These are phyloP conservation scores for Wallacemonas rigidus DNA, from an alignment of 208 protist species.

Conservation along the genomic window DNA sequence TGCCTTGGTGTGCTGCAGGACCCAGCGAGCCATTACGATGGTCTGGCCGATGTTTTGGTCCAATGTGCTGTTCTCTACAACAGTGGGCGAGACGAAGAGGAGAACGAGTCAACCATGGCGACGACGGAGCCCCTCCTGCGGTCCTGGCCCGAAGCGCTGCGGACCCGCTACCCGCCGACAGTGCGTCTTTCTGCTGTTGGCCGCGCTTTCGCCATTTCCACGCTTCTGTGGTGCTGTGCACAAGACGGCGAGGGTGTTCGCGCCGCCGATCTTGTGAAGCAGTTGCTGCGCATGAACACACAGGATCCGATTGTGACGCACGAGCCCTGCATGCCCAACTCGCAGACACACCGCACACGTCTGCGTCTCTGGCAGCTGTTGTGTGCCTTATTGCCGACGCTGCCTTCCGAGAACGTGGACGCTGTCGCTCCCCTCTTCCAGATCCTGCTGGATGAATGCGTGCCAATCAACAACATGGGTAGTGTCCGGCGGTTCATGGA, in stretches of 20 bases:
- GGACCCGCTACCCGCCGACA: constrained; percentile 68
- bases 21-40: constrained; percentile 17
- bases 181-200: constrained; percentile 72
- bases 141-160: constrained; percentile 56
- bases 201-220: constrained; percentile 65
- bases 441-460: constrained; percentile 41
- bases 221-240: constrained; percentile 68
- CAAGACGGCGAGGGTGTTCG: constrained; percentile 19
- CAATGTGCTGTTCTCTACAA: constrained; percentile 75
- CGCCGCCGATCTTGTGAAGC: constrained; percentile 39
- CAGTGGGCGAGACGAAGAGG: constrained; percentile 74
- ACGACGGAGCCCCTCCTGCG: constrained; percentile 71
- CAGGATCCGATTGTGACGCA: constrained; percentile 52
- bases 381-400: constrained; percentile 62
- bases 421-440: constrained; percentile 44
- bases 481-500: constrained; percentile 91
- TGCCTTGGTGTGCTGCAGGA: constrained; percentile 58
- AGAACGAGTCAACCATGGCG: constrained; percentile 72
- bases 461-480: constrained; percentile 85
- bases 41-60: constrained; percentile 55
- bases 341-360: constrained; percentile 78
- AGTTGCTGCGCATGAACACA: constrained; percentile 73
- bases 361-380: constrained; percentile 90
- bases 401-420: constrained; percentile 24
- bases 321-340: constrained; percentile 92